Evolutionary conservation across 1,284 basidiomycete genomes (phyloP).

Genomic region (Rhodofomes roseus): DNA sequence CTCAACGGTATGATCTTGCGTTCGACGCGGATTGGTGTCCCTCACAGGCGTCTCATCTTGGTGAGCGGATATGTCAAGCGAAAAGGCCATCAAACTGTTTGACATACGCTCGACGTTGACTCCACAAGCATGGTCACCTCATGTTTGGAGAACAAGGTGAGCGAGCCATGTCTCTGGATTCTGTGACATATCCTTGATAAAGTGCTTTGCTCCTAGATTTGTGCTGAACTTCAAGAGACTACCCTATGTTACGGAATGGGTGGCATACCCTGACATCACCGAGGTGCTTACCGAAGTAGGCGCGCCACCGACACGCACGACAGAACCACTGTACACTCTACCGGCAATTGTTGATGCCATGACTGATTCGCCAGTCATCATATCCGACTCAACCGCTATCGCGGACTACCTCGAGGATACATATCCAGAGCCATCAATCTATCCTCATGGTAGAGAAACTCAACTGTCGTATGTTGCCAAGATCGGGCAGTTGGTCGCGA

Average conservation of each 20-base stretch:
- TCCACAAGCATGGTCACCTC: conserved; percentile 5
- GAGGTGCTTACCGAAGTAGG: neutral
- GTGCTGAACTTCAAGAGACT: conserved; percentile 8
- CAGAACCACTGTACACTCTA: conserved; percentile 1
- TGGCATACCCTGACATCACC: conserved; percentile 2
- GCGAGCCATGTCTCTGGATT: neutral
- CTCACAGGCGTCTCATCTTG: no score
- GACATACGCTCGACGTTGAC: conserved; percentile 1
- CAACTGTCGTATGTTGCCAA: no score
- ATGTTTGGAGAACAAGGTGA: conserved; percentile 4
- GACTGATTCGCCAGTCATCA: conserved; percentile 5
- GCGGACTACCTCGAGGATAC: conserved; percentile 39
- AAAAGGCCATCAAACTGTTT: conserved; percentile 6
- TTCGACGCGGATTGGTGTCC: no score
- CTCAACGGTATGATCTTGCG: no score
- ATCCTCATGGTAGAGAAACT: conserved; percentile 17
- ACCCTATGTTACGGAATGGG: conserved; percentile 3
- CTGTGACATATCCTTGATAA: no score
- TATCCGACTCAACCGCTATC: conserved; percentile 39
- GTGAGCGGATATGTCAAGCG: conserved; percentile 4
- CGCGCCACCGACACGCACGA: neutral
- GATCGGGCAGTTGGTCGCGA: neutral
- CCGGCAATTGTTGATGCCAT: conserved; percentile 5
- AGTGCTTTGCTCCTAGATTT: neutral
- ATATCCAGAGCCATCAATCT: conserved; percentile 33